Evolutionary conservation across 495 filamentous ascomycete genomes (phyloP), one percentile per base, ranked within the genome.

Genomic region (Glarea lozoyensis): DNA sequence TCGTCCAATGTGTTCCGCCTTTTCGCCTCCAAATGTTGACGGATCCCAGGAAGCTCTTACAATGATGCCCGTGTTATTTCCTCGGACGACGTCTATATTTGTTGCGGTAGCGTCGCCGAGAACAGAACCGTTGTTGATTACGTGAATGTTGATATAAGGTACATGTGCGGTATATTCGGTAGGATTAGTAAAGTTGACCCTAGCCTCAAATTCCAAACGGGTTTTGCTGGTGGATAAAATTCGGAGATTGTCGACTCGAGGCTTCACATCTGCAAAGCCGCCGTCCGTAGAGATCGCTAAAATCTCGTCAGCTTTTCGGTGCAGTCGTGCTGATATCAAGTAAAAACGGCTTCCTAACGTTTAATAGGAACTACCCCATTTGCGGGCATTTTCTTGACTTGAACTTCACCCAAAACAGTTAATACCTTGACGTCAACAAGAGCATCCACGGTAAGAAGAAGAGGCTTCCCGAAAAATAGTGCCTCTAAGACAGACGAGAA

Each of bases 291-390:
- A 53, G 52, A 54, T 43, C 22, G 55, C 55, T 58, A 43, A 27
- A 53, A 49, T 49, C 43, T 52, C 48, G 55, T 58, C 55, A 58
- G 52, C 48, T 53, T 47, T 37, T 45, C 44, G 36, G 51, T 39
- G 45, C 46, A 36, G 43, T 42, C 41, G 20, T 39, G 42, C 34
- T 25, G 30, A 37, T 32, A 49, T 45, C 34, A n/a, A 29, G n/a
- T 29, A 29, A 47, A 56, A 56, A 53, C 54, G 48, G 38, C 37
- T 40, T 19, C 16, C 73, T 67, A 68, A 89, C 88, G 84, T 72
- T 94, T 92, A 57, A 98, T 76, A 54, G 79, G 79, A 34, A 98
- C 77, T 50, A 80, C 74, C 31, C 92, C 90, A 63, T 89, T 71
- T 4, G 85, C 86, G 10, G 90, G 90, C 48, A 98, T 82, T 32